These are phyloP conservation scores for Nannochloropsis gaditana DNA, from an alignment of 108 stramenopile genomes.

Conservation along the genomic window DNA sequence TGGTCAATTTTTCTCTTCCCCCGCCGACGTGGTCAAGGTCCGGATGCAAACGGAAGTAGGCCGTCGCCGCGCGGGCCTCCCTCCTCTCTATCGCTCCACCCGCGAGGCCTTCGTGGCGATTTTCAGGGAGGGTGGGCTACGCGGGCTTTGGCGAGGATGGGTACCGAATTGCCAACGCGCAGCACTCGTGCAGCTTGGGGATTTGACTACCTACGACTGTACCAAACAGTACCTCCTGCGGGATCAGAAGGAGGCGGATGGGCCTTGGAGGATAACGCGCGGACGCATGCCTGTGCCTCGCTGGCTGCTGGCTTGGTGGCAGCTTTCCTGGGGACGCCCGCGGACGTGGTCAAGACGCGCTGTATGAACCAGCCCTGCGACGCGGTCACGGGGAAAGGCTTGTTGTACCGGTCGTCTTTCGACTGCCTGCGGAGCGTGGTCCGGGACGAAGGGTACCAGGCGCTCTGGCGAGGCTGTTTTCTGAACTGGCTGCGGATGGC, in stretches of 20 bases:
- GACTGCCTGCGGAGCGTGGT: neutral
- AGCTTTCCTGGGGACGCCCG: neutral
- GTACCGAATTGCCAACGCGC: neutral
- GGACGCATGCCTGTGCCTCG: neutral
- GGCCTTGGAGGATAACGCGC: neutral
- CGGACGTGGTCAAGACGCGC: neutral
- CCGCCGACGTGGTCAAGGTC: conserved; percentile 16
- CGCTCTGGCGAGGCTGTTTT: neutral
- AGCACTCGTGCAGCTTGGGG: conserved; percentile 4
- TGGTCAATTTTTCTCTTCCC: neutral
- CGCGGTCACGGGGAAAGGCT: neutral
- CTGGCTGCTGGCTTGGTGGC: neutral
- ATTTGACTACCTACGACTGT: neutral
- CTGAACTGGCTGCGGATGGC: conserved; percentile 17
- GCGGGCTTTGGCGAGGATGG: neutral
- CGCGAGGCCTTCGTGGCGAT: neutral
- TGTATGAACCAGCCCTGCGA: neutral
- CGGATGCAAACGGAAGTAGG: neutral
- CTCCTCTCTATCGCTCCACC: neutral
- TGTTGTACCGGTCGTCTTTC: neutral
- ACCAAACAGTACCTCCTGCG: neutral
- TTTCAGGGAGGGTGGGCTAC: neutral
- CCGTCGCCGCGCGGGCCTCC: neutral
- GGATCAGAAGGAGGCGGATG: neutral
- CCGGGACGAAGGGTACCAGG: neutral